phyloP scores from a whole-genome alignment of 805 yeast genomes.

The Metschnikowia arizonensis region DNA sequence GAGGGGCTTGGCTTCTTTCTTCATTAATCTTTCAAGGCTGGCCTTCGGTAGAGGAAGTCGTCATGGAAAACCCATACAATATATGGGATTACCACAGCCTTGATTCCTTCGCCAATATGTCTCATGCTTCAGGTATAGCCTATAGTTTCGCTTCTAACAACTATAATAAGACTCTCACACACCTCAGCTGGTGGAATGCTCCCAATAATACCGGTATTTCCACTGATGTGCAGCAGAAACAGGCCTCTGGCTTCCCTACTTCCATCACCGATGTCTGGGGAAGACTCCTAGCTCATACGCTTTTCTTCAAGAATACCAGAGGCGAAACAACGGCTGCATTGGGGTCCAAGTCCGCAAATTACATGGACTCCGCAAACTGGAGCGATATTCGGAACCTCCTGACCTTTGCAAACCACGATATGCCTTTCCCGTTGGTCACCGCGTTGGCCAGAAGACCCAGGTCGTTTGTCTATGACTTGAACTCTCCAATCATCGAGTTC shows the following conservation, averaged over 20 bases:
- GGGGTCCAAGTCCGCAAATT: constrained; percentile 19
- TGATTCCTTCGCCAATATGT: constrained; percentile 27
- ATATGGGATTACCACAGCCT: constrained; percentile 34
- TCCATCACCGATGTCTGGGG: constrained; percentile 80
- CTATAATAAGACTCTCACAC: constrained; percentile 26
- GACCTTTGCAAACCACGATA: constrained; percentile 31
- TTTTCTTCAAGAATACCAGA: constrained; percentile 31
- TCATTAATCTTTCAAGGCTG: constrained; percentile 67
- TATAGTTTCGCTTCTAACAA: constrained; percentile 22
- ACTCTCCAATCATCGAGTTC: constrained; percentile 39
- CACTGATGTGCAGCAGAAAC: constrained; percentile 46
- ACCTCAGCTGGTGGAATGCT: constrained; percentile 28
- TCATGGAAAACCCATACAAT: constrained; percentile 28
- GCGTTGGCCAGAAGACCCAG: constrained; percentile 37
- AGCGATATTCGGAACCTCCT: constrained; percentile 29
- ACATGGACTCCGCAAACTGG: constrained; percentile 27
- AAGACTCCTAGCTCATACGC: constrained; percentile 66
- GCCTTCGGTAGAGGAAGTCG: constrained; percentile 62
- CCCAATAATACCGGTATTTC: constrained; percentile 43
- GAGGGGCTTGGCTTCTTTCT: constrained; percentile 81
- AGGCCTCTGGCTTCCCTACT: constrained; percentile 60
- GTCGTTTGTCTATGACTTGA: constrained; percentile 26
- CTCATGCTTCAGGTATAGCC: constrained; percentile 12
- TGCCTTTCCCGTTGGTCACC: constrained; percentile 39
- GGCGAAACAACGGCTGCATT: neutral